These are phyloP conservation scores for Lasiosphaeria miniovina DNA, from an alignment of 495 filamentous ascomycete genomes.

Conservation along the genomic window DNA sequence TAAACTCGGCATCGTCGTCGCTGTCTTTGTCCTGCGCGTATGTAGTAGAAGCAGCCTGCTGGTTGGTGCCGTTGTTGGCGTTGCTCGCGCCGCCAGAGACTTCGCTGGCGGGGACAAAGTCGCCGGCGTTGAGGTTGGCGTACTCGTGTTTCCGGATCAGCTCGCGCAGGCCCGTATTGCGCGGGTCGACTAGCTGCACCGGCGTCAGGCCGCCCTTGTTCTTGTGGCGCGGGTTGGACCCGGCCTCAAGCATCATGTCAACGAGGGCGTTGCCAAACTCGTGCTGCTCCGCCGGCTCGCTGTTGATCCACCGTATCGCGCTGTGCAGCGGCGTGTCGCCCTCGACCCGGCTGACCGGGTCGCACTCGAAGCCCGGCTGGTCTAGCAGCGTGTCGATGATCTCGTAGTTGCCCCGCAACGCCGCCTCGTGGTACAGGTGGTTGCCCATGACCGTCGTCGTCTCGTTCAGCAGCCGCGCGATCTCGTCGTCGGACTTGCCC, in stretches of 20 bases:
- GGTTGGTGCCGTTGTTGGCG: background rate
- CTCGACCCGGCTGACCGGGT: constrained; percentile 76
- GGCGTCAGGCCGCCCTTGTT: constrained; percentile 72
- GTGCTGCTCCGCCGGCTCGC: constrained; percentile 53
- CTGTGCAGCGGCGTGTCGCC: constrained; percentile 88
- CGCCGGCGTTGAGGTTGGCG: constrained; percentile 48
- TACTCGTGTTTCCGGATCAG: constrained; percentile 78
- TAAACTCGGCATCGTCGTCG: constrained; percentile 47
- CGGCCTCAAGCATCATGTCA: constrained; percentile 90
- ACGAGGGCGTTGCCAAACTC: constrained; percentile 67
- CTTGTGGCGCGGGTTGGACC: constrained; percentile 45
- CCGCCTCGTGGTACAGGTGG: constrained; percentile 85
- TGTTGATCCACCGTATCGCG: constrained; percentile 81
- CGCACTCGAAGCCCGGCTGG: constrained; percentile 91
- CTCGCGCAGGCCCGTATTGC: constrained; percentile 64
- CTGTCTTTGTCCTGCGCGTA: background rate
- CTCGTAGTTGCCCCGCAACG: constrained; percentile 83
- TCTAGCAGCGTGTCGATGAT: constrained; percentile 90
- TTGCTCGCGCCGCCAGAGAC: constrained; percentile 13
- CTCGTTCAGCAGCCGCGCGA: constrained; percentile 74
- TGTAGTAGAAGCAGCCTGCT: background rate
- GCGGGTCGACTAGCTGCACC: constrained; percentile 66
- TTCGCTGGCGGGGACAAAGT: constrained; percentile 42
- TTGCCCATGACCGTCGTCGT: constrained; percentile 83
- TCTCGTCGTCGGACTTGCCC: constrained; percentile 40